phyloP scores from a whole-genome alignment of 176 grass and related monocot species.

The Otatea glauca region DNA sequence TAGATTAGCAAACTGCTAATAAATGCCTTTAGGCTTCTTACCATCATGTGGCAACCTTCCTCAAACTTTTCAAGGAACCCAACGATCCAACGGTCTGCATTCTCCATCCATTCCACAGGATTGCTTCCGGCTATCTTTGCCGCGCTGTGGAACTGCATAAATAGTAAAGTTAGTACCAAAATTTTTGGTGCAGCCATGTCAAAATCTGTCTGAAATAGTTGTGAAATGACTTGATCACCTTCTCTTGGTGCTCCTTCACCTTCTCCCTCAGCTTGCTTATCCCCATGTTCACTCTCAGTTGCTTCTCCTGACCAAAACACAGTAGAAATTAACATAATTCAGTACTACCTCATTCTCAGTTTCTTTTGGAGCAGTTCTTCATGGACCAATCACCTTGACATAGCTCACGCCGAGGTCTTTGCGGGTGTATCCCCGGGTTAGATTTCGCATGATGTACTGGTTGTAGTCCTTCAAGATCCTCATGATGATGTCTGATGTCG shows the following conservation, averaged over 20 bases:
- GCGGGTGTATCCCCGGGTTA: constrained; percentile 69
- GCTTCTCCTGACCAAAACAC: constrained; percentile 68
- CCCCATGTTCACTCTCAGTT: constrained; percentile 88
- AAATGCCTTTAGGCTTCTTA: constrained; percentile 38
- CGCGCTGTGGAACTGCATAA: constrained; percentile 40
- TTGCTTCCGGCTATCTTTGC: constrained; percentile 64
- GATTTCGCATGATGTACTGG: constrained; percentile 86
- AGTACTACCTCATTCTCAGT: neutral
- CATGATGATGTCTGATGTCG: constrained; percentile 92
- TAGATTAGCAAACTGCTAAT: neutral
- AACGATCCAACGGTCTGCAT: constrained; percentile 83
- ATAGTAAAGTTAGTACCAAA: neutral
- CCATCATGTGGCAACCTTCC: constrained; percentile 95
- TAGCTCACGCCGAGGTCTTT: constrained; percentile 92
- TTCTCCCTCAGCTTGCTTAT: constrained; percentile 80
- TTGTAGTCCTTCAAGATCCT: constrained; percentile 96
- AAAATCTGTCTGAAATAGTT: constrained; percentile 19
- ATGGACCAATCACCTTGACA: constrained; percentile 58
- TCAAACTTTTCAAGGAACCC: constrained; percentile 92
- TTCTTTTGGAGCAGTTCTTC: neutral
- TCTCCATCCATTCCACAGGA: constrained; percentile 91
- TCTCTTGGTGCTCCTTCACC: constrained; percentile 84
- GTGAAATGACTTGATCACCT: constrained; percentile 47
- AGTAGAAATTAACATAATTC: neutral
- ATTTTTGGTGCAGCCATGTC: constrained; percentile 2